Evolutionary conservation across 2,329 filamentous ascomycete genomes (phyloP).

Genomic region (Fusarium ramigenum): DNA sequence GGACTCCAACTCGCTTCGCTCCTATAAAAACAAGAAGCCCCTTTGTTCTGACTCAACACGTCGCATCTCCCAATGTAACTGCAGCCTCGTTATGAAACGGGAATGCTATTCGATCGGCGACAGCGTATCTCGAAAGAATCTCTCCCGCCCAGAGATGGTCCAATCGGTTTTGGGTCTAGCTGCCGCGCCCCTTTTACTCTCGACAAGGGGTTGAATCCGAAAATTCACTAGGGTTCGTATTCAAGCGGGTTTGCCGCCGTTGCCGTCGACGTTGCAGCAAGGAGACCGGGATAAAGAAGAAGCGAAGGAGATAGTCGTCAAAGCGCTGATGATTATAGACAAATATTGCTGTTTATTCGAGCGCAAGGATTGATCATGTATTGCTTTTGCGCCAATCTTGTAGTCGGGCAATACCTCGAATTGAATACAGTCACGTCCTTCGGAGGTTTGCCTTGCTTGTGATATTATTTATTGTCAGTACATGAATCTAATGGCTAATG

Average conservation of each 20-base stretch:
- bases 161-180: neutral
- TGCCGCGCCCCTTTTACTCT: neutral
- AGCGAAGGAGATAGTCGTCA: neutral
- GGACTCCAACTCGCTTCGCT: neutral
- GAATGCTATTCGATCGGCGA: neutral
- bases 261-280: neutral
- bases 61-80: neutral
- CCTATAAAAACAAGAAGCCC: neutral
- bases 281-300: neutral
- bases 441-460: no score
- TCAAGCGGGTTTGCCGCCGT: neutral
- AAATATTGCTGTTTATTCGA: no score
- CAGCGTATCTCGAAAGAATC: neutral
- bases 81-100: neutral
- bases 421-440: no score
- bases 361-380: no score
- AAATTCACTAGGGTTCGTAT: neutral
- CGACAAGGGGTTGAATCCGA: neutral
- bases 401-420: no score
- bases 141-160: neutral
- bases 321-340: no score
- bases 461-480: no score
- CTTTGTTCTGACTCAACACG: neutral
- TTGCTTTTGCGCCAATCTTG: no score
- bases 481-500: no score